Evolutionary conservation across 345 rosid species (phyloP).

Genomic region (Odontarrhena argentea): DNA sequence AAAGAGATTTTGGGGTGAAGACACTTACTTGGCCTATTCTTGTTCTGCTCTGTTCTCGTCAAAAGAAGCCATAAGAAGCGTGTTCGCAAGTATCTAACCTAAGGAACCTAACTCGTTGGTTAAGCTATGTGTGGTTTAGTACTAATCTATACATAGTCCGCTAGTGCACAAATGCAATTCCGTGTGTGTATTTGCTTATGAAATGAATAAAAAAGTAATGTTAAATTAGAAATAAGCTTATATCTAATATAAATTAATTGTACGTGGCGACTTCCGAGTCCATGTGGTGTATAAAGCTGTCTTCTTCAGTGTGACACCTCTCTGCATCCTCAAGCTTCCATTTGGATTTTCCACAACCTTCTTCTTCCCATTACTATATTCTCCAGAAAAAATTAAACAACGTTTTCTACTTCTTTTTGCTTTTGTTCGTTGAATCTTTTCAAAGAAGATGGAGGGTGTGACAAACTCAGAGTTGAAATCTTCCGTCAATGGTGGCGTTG

Average conservation of each 20-base stretch:
- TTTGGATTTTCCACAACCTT: constrained; percentile 35
- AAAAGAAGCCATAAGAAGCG: not conserved
- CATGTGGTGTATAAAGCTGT: constrained; percentile 33
- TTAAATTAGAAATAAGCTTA: not conserved
- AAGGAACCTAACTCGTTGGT: constrained; percentile 22
- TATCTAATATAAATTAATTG: not conserved
- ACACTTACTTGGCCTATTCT: too few relatives aligned
- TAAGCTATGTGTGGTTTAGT: not conserved
- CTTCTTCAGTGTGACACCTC: constrained; percentile 39
- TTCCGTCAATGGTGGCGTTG: constrained; percentile 66
- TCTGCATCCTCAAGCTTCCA: constrained; percentile 30
- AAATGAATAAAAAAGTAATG: not conserved
- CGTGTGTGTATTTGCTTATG: constrained; percentile 20
- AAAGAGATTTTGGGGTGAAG: constrained; percentile 46
- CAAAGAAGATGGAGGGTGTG: constrained; percentile 57
- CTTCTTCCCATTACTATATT: constrained; percentile 17
- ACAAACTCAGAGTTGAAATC: constrained; percentile 57
- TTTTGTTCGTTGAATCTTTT: not conserved
- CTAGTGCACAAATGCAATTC: not conserved
- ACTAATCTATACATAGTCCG: constrained; percentile 13
- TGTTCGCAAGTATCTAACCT: constrained; percentile 6
- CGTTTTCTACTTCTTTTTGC: not conserved
- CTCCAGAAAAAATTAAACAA: not conserved
- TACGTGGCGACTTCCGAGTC: constrained; percentile 32
- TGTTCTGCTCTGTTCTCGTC: not conserved